Conservation (phyloP, 495 filamentous ascomycete species). For the Amorphotheca resinae region DNA sequence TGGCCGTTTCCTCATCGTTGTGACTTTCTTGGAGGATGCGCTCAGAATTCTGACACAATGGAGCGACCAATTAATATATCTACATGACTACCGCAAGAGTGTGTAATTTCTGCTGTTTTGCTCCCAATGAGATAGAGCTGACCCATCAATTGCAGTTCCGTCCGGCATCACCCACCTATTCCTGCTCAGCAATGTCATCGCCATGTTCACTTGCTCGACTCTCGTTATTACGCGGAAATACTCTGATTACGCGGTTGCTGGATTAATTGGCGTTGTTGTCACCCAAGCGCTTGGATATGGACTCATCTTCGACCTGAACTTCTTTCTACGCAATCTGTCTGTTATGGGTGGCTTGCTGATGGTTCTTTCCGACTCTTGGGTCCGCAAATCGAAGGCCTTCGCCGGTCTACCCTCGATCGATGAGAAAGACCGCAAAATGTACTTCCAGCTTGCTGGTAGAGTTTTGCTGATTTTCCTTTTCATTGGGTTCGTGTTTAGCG, state of each 20-base stretch:
- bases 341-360: conserved; percentile 95
- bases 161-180: conserved; percentile 86
- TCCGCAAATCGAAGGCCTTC: conserved; percentile 92
- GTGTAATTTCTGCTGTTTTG: conserved; percentile 27
- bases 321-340: conserved; percentile 96
- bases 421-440: conserved; percentile 99
- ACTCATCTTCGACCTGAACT: conserved; percentile 98
- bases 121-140: conserved; percentile 2
- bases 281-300: conserved; percentile 97
- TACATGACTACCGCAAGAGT: conserved; percentile 91
- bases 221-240: conserved; percentile 85
- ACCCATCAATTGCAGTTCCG: conserved; percentile 48
- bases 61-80: conserved; percentile 86
- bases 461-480: conserved; percentile 97
- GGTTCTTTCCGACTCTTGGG: conserved; percentile 96
- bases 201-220: conserved; percentile 71
- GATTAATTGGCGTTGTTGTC: conserved; percentile 80
- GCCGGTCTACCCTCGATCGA: conserved; percentile 87
- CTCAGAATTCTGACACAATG: conserved; percentile 96
- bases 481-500: conserved; percentile 88
- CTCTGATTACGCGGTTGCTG: conserved; percentile 82
- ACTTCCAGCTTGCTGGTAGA: conserved; percentile 93
- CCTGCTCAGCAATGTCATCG: conserved; percentile 79
- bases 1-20: conserved; percentile 93
- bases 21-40: conserved; percentile 96